phyloP scores from a whole-genome alignment of 2,329 filamentous ascomycete genomes.

The Colletotrichum sp. region DNA sequence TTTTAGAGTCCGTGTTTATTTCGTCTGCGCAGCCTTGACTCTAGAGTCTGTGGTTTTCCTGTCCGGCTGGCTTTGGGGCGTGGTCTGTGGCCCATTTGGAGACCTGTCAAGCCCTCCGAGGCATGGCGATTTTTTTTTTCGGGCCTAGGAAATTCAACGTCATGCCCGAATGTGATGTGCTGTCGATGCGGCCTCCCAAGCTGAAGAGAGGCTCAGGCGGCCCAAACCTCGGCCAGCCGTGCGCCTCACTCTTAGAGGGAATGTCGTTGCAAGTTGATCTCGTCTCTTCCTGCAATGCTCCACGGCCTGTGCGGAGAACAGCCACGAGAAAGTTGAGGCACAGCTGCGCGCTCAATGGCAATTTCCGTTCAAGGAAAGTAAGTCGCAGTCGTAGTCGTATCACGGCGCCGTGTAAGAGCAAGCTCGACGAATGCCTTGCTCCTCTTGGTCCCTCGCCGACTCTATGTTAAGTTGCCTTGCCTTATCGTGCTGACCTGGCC shows the following conservation, averaged over 20 bases:
- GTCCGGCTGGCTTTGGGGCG: not conserved
- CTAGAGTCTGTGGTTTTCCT: not conserved
- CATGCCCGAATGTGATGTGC: not conserved
- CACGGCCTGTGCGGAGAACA: not conserved
- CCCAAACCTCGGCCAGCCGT: not conserved
- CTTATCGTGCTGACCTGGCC: not conserved
- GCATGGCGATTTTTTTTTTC: not conserved
- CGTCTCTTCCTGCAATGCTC: not conserved
- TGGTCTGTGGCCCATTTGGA: not conserved
- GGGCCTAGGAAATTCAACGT: not conserved
- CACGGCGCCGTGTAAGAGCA: not conserved
- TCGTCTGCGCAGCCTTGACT: not conserved
- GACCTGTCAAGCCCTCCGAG: not conserved
- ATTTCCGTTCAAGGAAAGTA: not conserved
- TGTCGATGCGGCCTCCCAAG: not conserved
- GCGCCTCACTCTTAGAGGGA: not conserved
- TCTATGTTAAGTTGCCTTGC: not conserved
- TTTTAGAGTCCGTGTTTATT: slow-evolving; percentile 1
- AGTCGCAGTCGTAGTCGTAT: not conserved
- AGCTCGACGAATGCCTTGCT: not conserved
- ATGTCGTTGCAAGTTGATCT: not conserved
- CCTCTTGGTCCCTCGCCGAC: not conserved
- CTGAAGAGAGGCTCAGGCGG: not conserved
- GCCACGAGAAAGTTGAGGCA: not conserved
- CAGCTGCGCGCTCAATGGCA: not conserved